These are phyloP conservation scores for Colletotrichum sp. DNA, from an alignment of 2,329 filamentous ascomycete genomes.

Conservation along the genomic window DNA sequence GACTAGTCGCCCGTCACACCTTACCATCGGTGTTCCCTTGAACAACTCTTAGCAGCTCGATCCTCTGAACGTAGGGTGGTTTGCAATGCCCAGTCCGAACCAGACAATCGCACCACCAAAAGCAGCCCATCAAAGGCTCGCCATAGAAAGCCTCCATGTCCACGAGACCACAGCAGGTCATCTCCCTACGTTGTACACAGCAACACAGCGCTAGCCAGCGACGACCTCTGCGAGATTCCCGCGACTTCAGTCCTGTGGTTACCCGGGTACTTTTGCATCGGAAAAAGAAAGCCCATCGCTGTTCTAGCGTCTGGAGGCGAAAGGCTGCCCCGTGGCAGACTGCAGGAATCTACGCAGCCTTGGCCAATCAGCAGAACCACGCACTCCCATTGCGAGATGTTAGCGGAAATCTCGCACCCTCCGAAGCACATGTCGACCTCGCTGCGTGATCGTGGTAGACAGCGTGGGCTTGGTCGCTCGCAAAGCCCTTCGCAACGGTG, in stretches of 20 bases:
- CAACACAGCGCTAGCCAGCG: neutral
- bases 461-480: neutral
- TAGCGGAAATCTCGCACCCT: neutral
- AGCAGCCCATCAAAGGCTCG: neutral
- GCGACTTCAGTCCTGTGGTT: neutral
- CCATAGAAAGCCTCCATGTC: neutral
- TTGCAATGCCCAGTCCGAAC: neutral
- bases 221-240: neutral
- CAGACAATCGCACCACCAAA: neutral
- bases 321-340: neutral
- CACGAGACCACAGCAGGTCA: neutral
- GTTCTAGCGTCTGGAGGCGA: neutral
- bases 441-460: neutral
- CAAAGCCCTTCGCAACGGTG: neutral
- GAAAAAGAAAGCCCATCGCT: neutral
- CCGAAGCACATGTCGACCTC: neutral
- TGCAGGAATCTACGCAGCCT: neutral
- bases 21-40: neutral
- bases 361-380: neutral
- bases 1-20: neutral
- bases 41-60: neutral
- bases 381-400: neutral
- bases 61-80: neutral
- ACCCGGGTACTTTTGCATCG: neutral
- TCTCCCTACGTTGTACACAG: neutral